Evolutionary conservation across 2,329 filamentous ascomycete genomes (phyloP), one percentile per base, ranked within the genome.

Genomic region (Scedosporium boydii): DNA sequence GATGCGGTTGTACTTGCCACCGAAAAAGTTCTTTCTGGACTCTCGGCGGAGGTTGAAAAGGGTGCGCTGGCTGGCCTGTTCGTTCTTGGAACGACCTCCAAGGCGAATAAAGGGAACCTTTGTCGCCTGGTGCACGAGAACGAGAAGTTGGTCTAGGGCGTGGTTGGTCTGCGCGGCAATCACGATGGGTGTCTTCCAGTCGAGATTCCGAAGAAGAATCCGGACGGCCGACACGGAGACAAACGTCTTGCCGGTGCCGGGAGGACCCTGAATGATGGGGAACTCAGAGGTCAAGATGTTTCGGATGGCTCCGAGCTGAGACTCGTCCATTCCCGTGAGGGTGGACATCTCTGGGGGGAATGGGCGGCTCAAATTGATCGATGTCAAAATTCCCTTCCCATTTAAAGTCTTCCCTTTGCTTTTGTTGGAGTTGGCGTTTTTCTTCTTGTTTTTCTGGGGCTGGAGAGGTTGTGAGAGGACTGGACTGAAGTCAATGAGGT

Each of bases 151-250:
- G 67, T 97, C 92, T 0, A 96, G 76, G 0, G 92, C 92, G 72
- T 96, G 91, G 64, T 97, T 97, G 0, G 92, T 97, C 68, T 96
- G 91, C 6, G 91, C 91, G 0, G 91, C 83, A 3, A 96, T 79
- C 21, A 96, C 80, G 34, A 97, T 86, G 0, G 90, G 90, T 7
- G 86, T 81, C 63, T 87, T 84, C 0, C 74, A 68, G 2, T 72
- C 70, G 68, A 84, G 80, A 61, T 88, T 90, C 1, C 79, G 73
- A 0, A 91, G 76, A 61, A 93, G 76, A 1, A 87, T 78, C 57
- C 83, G 84, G 9, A 97, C 72, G 0, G 88, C 88, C 27, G 86
- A 76, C 2, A 93, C 84, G 0, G 91, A 95, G 0, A 92, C 88
- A 66, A 88, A 88, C 0, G 93, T 97, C 70, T 97, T 97, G 4